phyloP scores from a whole-genome alignment of 352 stramenopile genomes.

The Pilasporangium apinafurcum region DNA sequence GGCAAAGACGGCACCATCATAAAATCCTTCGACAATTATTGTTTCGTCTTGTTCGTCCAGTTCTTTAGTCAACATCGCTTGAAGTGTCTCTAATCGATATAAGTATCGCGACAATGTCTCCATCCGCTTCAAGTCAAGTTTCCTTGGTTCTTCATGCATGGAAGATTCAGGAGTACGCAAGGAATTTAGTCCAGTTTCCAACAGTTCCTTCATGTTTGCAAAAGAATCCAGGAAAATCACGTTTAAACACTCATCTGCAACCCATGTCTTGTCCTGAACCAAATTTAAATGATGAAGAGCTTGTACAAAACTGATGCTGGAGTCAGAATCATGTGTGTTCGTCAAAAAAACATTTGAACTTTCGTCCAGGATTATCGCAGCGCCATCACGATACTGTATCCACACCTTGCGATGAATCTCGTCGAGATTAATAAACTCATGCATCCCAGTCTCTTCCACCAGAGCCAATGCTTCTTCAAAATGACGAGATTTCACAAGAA shows the following conservation, averaged over 20 bases:
- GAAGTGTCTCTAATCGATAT: slow-evolving; percentile 48
- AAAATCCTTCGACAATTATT: slow-evolving; percentile 19
- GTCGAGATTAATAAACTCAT: slow-evolving; percentile 21
- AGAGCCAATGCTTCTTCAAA: slow-evolving; percentile 34
- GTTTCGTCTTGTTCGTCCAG: slow-evolving; percentile 19
- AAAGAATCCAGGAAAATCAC: slow-evolving; percentile 30
- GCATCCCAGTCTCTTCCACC: slow-evolving; percentile 8
- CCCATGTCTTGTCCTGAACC: slow-evolving; percentile 39
- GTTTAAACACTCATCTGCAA: slow-evolving; percentile 33
- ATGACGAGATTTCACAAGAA: slow-evolving; percentile 21
- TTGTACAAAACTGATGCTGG: slow-evolving; percentile 12
- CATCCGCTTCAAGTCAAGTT: slow-evolving; percentile 10
- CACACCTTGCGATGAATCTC: slow-evolving; percentile 44
- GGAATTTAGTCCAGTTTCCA: slow-evolving; percentile 33
- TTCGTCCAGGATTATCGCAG: slow-evolving; percentile 1
- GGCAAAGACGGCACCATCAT: slow-evolving; percentile 30
- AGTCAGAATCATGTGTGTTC: slow-evolving; percentile 1
- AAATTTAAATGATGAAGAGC: slow-evolving; percentile 37
- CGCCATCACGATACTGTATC: slow-evolving; percentile 25
- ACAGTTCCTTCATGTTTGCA: slow-evolving; percentile 49
- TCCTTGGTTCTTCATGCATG: slow-evolving; percentile 2
- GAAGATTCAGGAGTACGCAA: no score
- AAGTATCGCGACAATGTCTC: slow-evolving; percentile 20
- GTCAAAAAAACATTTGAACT: neutral
- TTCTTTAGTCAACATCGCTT: slow-evolving; percentile 32